Conservation (phyloP, 1,284 basidiomycete genomes). For the Clitocybe nebularis region DNA sequence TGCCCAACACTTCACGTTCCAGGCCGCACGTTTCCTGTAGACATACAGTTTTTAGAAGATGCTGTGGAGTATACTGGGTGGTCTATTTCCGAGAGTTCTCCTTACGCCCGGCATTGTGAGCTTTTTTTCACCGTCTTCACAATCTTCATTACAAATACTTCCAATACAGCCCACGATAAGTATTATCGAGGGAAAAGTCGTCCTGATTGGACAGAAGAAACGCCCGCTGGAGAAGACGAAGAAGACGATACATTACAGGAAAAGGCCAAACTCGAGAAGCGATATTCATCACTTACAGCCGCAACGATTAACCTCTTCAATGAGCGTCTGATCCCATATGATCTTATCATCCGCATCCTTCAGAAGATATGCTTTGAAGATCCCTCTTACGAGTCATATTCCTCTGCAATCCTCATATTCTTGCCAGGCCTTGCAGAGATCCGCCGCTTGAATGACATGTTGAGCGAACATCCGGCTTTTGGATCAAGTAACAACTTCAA, state of each 20-base stretch:
- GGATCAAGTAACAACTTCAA: constrained; percentile 66
- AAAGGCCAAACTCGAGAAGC: constrained; percentile 61
- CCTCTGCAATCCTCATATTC: constrained; percentile 86
- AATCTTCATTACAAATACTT: constrained; percentile 4
- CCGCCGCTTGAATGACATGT: constrained; percentile 79
- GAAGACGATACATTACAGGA: constrained; percentile 44
- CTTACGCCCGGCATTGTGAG: constrained; percentile 76
- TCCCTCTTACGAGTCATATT: constrained; percentile 52
- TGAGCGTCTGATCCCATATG: constrained; percentile 87
- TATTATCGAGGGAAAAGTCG: constrained; percentile 61
- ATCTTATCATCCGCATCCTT: constrained; percentile 83
- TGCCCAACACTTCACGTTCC: constrained; percentile 90
- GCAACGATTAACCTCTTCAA: constrained; percentile 85
- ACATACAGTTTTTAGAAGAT: constrained; percentile 88
- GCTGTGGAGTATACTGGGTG: constrained; percentile 87
- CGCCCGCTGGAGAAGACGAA: constrained; percentile 58
- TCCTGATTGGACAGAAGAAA: constrained; percentile 75
- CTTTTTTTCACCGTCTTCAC: constrained; percentile 10
- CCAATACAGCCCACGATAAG: constrained; percentile 48
- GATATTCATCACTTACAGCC: constrained; percentile 72
- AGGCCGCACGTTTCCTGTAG: constrained; percentile 96
- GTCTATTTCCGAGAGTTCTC: constrained; percentile 80
- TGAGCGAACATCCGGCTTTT: constrained; percentile 76
- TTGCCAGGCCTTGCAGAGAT: constrained; percentile 95
- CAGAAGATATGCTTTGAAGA: constrained; percentile 85